phyloP scores from a whole-genome alignment of 441 rosid genomes.

The Euphorbia celastroides region DNA sequence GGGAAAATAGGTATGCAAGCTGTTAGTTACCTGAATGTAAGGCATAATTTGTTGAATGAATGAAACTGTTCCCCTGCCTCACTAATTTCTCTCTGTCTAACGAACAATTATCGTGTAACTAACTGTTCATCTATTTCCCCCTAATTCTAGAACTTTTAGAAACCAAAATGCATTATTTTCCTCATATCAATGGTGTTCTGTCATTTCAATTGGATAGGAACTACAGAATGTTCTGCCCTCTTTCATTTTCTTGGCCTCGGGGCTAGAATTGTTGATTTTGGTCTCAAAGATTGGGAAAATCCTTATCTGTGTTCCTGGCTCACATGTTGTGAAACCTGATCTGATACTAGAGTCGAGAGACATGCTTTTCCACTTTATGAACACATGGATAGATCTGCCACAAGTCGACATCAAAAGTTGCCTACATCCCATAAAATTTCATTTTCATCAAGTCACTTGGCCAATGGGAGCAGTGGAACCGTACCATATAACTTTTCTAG shows the following conservation, averaged over 20 bases:
- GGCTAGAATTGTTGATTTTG: conserved; percentile 76
- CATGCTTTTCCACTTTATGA: conserved; percentile 40
- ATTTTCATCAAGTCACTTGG: background rate
- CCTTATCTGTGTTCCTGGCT: conserved; percentile 65
- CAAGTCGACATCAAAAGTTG: conserved; percentile 15
- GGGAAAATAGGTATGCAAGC: too few relatives aligned
- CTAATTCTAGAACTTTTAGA: too few relatives aligned
- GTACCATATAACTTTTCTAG: conserved; percentile 19
- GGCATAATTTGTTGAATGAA: too few relatives aligned
- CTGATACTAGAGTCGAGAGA: conserved; percentile 24
- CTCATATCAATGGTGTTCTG: conserved; percentile 49
- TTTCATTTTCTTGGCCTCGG: conserved; percentile 69
- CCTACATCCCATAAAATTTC: conserved; percentile 2
- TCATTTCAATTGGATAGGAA: conserved; percentile 68
- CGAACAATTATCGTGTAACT: too few relatives aligned
- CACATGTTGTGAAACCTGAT: conserved; percentile 22
- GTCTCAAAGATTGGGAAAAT: conserved; percentile 42
- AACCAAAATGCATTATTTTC: conserved; percentile 62
- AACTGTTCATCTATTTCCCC: too few relatives aligned
- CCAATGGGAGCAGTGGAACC: conserved; percentile 9
- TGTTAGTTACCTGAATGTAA: conserved; percentile 83
- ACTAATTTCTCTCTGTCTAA: too few relatives aligned
- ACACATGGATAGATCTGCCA: conserved; percentile 64
- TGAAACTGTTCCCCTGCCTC: too few relatives aligned
- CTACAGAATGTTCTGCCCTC: conserved; percentile 77